A percentile compares a stretch with the other conserved stretches of the same genome.
phyloP scores from a whole-genome alignment of 2,329 filamentous ascomycete species.

The Ceratocystis cacaofunesta region DNA sequence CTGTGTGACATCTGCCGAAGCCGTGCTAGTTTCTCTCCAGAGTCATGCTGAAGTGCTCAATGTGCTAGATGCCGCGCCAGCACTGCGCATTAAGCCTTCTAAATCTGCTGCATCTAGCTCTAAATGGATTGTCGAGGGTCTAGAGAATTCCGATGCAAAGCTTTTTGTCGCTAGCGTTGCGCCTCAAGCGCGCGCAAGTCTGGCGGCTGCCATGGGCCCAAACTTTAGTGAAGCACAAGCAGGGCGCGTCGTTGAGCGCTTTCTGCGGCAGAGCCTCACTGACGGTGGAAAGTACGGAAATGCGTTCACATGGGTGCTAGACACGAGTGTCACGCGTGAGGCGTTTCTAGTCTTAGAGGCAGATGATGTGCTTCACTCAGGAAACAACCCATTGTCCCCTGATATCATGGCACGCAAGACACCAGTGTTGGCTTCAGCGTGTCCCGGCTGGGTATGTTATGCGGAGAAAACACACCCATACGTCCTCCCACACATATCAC shows the following conservation, averaged over 20 bases:
- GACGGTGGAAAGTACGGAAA: slow-evolving; percentile 57
- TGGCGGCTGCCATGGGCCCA: slow-evolving; percentile 69
- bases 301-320: slow-evolving; percentile 75
- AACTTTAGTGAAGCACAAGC: slow-evolving; percentile 58
- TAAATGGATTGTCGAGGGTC: slow-evolving; percentile 31
- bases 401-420: slow-evolving; percentile 21
- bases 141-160: slow-evolving; percentile 47
- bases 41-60: slow-evolving; percentile 82
- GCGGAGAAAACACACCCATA: slow-evolving; percentile 96
- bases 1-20: slow-evolving; percentile 93
- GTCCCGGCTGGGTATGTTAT: slow-evolving; percentile 97
- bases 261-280: slow-evolving; percentile 54
- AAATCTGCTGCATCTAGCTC: background rate
- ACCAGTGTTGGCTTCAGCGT: slow-evolving; percentile 74
- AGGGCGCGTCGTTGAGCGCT: slow-evolving; percentile 66
- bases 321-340: slow-evolving; percentile 73
- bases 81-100: slow-evolving; percentile 22
- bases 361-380: slow-evolving; percentile 45
- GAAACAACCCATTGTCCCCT: background rate
- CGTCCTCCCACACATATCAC: slow-evolving; percentile 77
- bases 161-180: slow-evolving; percentile 87
- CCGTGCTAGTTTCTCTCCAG: slow-evolving; percentile 88
- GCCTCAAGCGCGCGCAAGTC: slow-evolving; percentile 75
- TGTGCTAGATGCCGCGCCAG: slow-evolving; percentile 55
- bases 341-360: slow-evolving; percentile 68